Evolutionary conservation across 306 rosid genomes (phyloP).

Genomic region (Citrullus colocynthis): DNA sequence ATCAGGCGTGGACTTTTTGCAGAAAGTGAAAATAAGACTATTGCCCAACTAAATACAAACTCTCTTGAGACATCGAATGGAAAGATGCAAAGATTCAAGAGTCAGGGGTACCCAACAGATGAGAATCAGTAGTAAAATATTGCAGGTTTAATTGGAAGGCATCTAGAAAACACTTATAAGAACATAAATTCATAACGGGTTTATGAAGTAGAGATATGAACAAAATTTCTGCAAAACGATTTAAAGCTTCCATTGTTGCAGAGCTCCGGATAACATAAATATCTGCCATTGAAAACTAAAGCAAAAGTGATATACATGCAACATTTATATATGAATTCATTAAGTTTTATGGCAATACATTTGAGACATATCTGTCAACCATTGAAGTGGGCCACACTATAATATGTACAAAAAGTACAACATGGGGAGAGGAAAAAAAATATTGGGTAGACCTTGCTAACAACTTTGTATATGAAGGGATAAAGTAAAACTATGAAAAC

Average conservation of each 20-base stretch:
- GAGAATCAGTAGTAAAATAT: not conserved
- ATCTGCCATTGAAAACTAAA: not conserved
- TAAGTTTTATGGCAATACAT: not conserved
- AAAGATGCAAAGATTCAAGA: too few species aligned
- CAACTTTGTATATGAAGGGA: not conserved
- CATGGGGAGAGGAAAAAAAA: not conserved
- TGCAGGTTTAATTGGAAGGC: not conserved
- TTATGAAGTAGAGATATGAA: not conserved
- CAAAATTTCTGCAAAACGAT: not conserved
- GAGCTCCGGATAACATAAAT: not conserved
- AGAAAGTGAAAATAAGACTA: not conserved
- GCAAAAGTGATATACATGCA: not conserved
- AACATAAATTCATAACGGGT: not conserved
- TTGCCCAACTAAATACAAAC: not conserved
- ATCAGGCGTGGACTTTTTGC: not conserved
- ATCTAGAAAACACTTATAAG: not conserved
- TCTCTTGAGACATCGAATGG: not conserved
- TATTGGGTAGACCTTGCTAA: constrained; percentile 1
- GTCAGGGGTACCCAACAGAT: too few species aligned
- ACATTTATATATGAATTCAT: not conserved
- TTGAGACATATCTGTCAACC: not conserved
- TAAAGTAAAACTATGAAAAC: not conserved
- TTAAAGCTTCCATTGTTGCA: not conserved
- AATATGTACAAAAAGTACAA: constrained; percentile 4
- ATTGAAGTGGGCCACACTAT: not conserved